These are phyloP conservation scores for Pichia kluyveri DNA, from an alignment of 805 yeast species.

Conservation along the genomic window DNA sequence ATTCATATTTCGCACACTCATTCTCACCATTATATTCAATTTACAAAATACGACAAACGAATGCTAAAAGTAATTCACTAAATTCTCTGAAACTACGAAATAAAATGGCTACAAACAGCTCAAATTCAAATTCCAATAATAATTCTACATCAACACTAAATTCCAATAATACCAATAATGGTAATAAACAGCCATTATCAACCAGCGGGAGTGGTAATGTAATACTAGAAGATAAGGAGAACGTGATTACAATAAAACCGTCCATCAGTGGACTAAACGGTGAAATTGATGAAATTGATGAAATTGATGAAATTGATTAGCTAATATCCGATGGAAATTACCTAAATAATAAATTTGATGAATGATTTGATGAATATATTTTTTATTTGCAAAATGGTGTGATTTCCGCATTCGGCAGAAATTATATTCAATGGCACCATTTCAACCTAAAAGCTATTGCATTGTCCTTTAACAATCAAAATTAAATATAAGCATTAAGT, in stretches of 20 bases:
- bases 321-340: no score
- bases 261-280: no score
- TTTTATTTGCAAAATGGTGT: not conserved
- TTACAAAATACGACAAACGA: constrained; percentile 2
- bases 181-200: no score
- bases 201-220: no score
- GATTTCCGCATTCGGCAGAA: not conserved
- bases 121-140: no score
- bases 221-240: no score
- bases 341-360: not conserved
- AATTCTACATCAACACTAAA: no score
- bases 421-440: not conserved
- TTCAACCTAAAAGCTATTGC: not conserved
- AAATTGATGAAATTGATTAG: not conserved
- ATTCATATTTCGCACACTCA: not conserved
- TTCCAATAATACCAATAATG: no score
- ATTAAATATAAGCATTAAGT: no score
- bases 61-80: not conserved
- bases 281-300: not conserved
- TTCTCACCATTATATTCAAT: constrained; percentile 8
- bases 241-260: no score
- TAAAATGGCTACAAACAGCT: not conserved
- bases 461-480: no score
- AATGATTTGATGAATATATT: no score
- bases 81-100: not conserved